Base-by-base conservation (phyloP, 768 basidiomycete species). In the Hypholoma sublateritium region DNA sequence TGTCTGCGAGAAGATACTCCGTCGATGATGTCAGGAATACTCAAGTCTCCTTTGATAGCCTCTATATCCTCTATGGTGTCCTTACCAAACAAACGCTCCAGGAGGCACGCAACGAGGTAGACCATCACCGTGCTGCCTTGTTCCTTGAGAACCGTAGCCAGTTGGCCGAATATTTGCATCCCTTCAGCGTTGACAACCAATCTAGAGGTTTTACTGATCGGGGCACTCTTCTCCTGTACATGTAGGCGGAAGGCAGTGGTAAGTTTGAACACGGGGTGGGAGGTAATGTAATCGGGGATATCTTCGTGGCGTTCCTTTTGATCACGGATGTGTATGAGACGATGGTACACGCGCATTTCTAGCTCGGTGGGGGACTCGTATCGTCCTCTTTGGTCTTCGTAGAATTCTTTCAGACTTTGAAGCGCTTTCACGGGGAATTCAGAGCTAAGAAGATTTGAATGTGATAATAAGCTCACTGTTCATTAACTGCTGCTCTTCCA, bases 311-410 rank as follows among this genome's bases (percentile, higher is more conserved):
- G 89, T 65, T 90, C 89, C 59, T 72, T 82, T 64, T 90, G 89
- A 69, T 95, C 91, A 25, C 93, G 87, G 43, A 98, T 88, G 65
- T 97, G 93, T 25, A 91, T 88, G 28, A 98, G 83, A 46, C 95
- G 86, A 67, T 95, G 92, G 72, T 98, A 99, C 1, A 97, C 87
- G 32, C 93, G 87, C 86, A 99, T 97, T 71, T 99, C 96, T 45
- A 98, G 82, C 67, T 98, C 95, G 37, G 89, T 90, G 0, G 89
- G 85, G 9, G 89, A 89, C 63, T 86, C 73, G 58, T 88, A 87
- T 41, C 75, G 72, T 8, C 77, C 80, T 0, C 84, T 78, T 56
- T 91, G 87, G 65, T 97, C 95, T 60, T 91, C 86, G 67, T 97
- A 96, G 64, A 93, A 95, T 67, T 98, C 91, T 70, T 93, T 94